These are phyloP conservation scores for Cutaneotrichosporon cavernicola DNA, from an alignment of 1,284 basidiomycete species.

Conservation along the genomic window DNA sequence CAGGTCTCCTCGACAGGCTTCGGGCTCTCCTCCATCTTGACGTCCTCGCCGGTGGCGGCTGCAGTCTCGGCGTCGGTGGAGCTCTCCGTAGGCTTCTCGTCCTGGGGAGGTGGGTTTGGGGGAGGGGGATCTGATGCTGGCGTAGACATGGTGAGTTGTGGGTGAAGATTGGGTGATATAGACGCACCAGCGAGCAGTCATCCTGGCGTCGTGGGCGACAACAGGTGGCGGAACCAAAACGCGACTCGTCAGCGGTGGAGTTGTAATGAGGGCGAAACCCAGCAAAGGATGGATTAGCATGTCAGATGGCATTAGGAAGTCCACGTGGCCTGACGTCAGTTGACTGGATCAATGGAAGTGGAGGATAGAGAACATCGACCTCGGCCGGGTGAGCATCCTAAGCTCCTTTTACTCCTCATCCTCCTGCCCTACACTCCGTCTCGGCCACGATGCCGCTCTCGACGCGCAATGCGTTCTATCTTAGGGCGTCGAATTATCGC, in stretches of 20 bases:
- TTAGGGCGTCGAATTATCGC: conserved; percentile 47
- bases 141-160: conserved; percentile 23
- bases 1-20: conserved; percentile 45
- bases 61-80: conserved; percentile 18
- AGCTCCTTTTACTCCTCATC: not conserved
- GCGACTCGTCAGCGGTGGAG: conserved; percentile 26
- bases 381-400: not conserved
- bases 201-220: conserved; percentile 12
- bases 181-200: not conserved
- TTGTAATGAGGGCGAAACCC: not conserved
- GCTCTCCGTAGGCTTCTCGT: conserved; percentile 20
- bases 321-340: conserved; percentile 22
- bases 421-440: not conserved
- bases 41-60: conserved; percentile 22
- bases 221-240: conserved; percentile 19
- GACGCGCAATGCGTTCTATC: conserved; percentile 49
- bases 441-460: conserved; percentile 40
- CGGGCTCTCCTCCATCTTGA: conserved; percentile 27
- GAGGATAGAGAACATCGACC: not conserved
- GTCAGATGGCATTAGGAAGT: not conserved
- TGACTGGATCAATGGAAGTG: not conserved
- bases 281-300: not conserved
- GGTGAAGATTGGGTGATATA: conserved; percentile 1
- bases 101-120: conserved; percentile 13
- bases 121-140: conserved; percentile 24